Base-by-base conservation (phyloP, 1,284 basidiomycete species). In the Cerioporus squamosus region DNA sequence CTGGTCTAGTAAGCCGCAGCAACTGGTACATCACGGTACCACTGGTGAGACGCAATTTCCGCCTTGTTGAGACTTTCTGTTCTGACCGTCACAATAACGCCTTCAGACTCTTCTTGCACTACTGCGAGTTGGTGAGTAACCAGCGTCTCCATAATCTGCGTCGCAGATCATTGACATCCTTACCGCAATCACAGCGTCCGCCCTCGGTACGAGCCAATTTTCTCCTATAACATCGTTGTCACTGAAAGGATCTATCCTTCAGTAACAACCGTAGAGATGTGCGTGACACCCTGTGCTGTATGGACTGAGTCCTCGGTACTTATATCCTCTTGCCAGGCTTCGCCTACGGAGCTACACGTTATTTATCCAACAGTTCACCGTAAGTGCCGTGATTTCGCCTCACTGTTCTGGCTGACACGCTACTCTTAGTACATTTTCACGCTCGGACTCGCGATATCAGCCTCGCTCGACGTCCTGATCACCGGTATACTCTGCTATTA, bases 401-500 rank as follows among this genome's bases (percentile, higher is more conserved):
- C 36, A 9, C 3, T 24, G 15, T 3, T 26, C 23, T n/a, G n/a
- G 14, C 43, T 36, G 14, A 33, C 12, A 15, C 24, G 43, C 42
- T 3, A 39, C n/a, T n/a, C 5, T 33, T 26, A 40, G 51, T 43
- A 42, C 38, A 63, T 68, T 4, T 68, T 68, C 50, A 69, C 67
- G 8, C 54, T 67, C 9, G 67, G 67, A n/a, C 53, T 69, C 29
- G 44, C 64, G 9, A 51, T 59, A n/a, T 67, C 67, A 4, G 57
- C 67, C 8, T 45, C 51, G 10, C 56, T 67, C 36, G 67, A 69
- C 45, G 29, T 69, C 23, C 50, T 67, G 7, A 58, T 69, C 51
- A 62, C 67, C 2, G 18, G 43, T n/a, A 56, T 57, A 22, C 58
- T 67, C 42, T 66, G 63, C 38, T 64, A 60, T 47, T 67, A 63